Evolutionary conservation across 2,329 filamentous ascomycete genomes (phyloP).

Genomic region (Epichloe sylvatica): DNA sequence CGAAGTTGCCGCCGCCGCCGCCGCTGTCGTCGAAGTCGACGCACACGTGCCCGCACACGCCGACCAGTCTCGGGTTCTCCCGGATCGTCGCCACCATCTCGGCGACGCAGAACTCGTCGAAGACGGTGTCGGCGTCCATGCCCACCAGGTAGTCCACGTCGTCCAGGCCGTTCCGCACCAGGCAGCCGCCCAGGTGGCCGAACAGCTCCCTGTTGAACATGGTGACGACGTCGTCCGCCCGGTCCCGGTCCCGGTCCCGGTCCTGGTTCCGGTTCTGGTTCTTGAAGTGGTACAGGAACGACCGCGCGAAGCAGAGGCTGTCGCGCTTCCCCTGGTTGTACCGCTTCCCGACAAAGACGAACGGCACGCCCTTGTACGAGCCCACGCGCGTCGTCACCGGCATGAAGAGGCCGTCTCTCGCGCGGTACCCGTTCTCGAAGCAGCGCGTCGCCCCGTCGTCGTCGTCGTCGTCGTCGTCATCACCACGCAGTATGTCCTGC

Average conservation of each 20-base stretch:
- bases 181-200: constrained; percentile 24
- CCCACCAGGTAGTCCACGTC: constrained; percentile 29
- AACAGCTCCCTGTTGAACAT: constrained; percentile 33
- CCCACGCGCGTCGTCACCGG: constrained; percentile 30
- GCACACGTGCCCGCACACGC: constrained; percentile 34
- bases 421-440: constrained; percentile 31
- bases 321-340: constrained; percentile 37
- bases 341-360: constrained; percentile 33
- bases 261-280: constrained; percentile 9
- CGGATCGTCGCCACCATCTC: constrained; percentile 31
- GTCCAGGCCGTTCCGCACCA: constrained; percentile 24
- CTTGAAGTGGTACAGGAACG: constrained; percentile 35
- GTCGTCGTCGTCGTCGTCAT: constrained; percentile 18
- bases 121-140: constrained; percentile 36
- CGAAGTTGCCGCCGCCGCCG: constrained; percentile 22
- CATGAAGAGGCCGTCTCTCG: constrained; percentile 32
- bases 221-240: constrained; percentile 26
- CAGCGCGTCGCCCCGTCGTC: constrained; percentile 18
- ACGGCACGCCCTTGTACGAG: constrained; percentile 30
- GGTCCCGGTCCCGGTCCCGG: constrained; percentile 18
- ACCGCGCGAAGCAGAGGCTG: constrained; percentile 34
- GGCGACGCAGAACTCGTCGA: constrained; percentile 29
- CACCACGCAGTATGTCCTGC: constrained; percentile 27
- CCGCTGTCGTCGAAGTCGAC: constrained; percentile 24
- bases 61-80: constrained; percentile 28